Evolutionary conservation across 2,329 filamentous ascomycete species (phyloP).

Genomic region (Clarireedia homoeocarpa): DNA sequence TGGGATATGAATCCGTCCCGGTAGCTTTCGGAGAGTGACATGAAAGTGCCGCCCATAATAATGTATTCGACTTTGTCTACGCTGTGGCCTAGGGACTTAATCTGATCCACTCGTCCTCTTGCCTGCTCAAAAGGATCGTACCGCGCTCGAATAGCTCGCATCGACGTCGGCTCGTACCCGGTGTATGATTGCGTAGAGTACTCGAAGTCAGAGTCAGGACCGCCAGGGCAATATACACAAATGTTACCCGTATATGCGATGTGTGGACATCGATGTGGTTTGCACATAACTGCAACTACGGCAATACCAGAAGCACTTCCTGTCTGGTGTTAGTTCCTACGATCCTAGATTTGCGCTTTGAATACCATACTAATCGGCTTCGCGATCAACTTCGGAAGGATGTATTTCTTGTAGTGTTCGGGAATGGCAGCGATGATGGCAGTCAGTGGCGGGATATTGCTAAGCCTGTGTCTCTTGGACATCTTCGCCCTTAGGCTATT

Average conservation of each 20-base stretch:
- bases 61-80: constrained; percentile 99
- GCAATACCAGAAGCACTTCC: constrained; percentile 94
- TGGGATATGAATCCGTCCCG: constrained; percentile 91
- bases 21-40: constrained; percentile 87
- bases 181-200: constrained; percentile 99
- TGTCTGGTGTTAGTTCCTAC: constrained; percentile 29
- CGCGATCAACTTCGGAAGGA: constrained; percentile 88
- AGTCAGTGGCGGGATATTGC: constrained; percentile 81
- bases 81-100: constrained; percentile 89
- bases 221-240: constrained; percentile 96
- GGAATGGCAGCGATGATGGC: constrained; percentile 97
- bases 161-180: constrained; percentile 95
- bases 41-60: constrained; percentile 99
- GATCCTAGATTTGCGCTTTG: constrained; percentile 4
- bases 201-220: constrained; percentile 96
- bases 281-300: constrained; percentile 99
- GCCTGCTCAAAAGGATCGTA: constrained; percentile 99
- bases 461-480: constrained; percentile 85
- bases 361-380: constrained; percentile 74
- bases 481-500: constrained; percentile 82
- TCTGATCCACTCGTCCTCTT: constrained; percentile 89
- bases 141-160: constrained; percentile 92
- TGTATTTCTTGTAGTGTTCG: constrained; percentile 99
- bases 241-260: constrained; percentile 99
- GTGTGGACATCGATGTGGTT: constrained; percentile 93